phyloP scores from a whole-genome alignment of 73 alveolate species.

The Tetrahymena elliotti region DNA sequence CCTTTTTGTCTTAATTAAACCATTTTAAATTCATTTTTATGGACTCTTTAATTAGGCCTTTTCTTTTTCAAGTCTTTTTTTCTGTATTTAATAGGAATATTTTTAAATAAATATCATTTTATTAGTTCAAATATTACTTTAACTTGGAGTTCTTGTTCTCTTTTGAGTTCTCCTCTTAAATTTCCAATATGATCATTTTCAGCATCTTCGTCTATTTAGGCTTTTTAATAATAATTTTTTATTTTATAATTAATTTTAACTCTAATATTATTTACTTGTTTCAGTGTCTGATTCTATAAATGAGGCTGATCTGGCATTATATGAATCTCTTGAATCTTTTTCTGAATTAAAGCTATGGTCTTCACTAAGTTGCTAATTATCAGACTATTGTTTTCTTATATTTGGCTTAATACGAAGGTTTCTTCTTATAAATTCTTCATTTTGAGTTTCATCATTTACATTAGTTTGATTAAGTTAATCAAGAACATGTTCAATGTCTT shows the following conservation, averaged over 20 bases:
- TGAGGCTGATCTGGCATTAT: not conserved
- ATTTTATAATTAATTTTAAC: not conserved
- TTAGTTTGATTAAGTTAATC: not conserved
- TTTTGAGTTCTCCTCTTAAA: slow-evolving; percentile 23
- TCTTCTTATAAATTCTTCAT: slow-evolving; percentile 21
- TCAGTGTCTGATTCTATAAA: slow-evolving; percentile 23
- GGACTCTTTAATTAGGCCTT: not conserved
- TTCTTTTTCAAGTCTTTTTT: not conserved
- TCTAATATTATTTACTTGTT: not conserved
- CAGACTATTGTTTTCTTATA: slow-evolving; percentile 1
- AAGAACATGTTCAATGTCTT: slow-evolving; percentile 7
- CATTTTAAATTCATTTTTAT: not conserved
- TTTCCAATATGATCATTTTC: slow-evolving; percentile 10
- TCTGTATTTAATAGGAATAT: not conserved
- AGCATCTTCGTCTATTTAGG: slow-evolving; percentile 16
- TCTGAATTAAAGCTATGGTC: slow-evolving; percentile 15
- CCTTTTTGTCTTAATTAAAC: not conserved
- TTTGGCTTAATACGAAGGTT: slow-evolving; percentile 25
- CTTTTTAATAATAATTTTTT: not conserved
- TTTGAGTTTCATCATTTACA: slow-evolving; percentile 13
- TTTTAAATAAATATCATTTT: not conserved
- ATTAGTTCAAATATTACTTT: not conserved
- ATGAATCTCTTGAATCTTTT: slow-evolving; percentile 20
- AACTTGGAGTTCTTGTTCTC: not conserved
- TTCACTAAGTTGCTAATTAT: not conserved